Percentiles rank a stretch among this genome's conserved stretches.
Conservation (phyloP, 441 rosid genomes). For the Populus hybrid region DNA sequence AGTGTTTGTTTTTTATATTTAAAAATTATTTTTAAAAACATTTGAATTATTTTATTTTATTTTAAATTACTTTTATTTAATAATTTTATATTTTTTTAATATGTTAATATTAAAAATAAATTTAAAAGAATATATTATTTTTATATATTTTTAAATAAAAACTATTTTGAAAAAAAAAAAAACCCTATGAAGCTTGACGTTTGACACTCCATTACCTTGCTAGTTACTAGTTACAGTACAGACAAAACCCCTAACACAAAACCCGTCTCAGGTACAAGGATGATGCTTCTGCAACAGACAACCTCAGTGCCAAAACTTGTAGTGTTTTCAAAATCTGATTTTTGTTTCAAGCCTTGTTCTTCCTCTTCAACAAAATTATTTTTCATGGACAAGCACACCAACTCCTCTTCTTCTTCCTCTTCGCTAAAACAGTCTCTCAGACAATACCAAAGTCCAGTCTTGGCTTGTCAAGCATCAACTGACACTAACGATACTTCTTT, state of each 20-base stretch:
- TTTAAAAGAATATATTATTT: too few species aligned
- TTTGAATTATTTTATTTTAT: too few species aligned
- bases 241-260: background rate
- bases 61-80: too few species aligned
- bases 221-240: background rate
- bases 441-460: constrained; percentile 20
- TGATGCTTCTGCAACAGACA: constrained; percentile 20
- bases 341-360: constrained; percentile 10
- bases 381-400: constrained; percentile 27
- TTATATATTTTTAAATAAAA: too few species aligned
- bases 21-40: too few species aligned
- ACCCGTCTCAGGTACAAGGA: background rate
- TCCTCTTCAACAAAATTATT: background rate
- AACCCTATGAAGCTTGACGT: background rate
- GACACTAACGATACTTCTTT: constrained; percentile 32
- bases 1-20: too few species aligned
- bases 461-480: constrained; percentile 33
- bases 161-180: too few species aligned
- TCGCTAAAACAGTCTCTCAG: constrained; percentile 6
- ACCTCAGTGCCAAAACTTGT: background rate
- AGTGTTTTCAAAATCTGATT: constrained; percentile 1
- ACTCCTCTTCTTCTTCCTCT: constrained; percentile 13
- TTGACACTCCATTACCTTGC: background rate
- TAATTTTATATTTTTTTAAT: too few species aligned
- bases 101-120: too few species aligned